Base-by-base conservation (phyloP, 352 stramenopile species). In the Globisporangium perplexum region DNA sequence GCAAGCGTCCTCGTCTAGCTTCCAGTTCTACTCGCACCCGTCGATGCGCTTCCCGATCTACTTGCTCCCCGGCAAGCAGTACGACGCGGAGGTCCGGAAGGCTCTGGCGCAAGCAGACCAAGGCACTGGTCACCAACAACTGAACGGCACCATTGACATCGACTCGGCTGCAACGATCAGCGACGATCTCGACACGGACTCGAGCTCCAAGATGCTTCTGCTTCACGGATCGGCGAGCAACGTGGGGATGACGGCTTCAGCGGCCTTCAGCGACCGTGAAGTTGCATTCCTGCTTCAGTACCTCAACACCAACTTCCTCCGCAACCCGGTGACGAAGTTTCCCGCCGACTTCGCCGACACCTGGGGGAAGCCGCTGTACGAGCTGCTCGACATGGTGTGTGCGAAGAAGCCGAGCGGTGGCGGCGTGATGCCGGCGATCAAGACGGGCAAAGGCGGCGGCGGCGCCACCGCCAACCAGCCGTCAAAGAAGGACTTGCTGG, bases 311-410 rank as follows among this genome's bases (percentile, higher is more conserved):
- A 96, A 91, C 39, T 93, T 96, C 50, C 61, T 93, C 8, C 66
- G 72, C 1, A 78, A 62, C 7, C 77, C 83, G 0, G 69, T 96
- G 10, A 54, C 59, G 11, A 63, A 64, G 6, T 95, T 97, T 46
- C 89, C 89, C 0, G 54, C 83, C 1, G 86, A 95, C 35, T 72
- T 98, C 42, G 58, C 93, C 3, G 69, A 95, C 31, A 65, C 53
- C 12, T 66, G 74, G 31, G 93, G 90, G 4, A 88, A 88, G 33
- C 83, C 83, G 0, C 42, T 93, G 30, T 93, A 90, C 45, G 94
- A 98, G 31, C 63, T 96, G 28, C 71, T 98, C 4, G 91, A 98
- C 33, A 83, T 89, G 60, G 71, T 98, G 18, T 92, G 87, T 31
- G 74, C 84, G 0, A 97, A 95, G 59, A 90, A 91, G 14, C 70